phyloP scores from a whole-genome alignment of 2,329 filamentous ascomycete species.

The Aspergillus bombycis region DNA sequence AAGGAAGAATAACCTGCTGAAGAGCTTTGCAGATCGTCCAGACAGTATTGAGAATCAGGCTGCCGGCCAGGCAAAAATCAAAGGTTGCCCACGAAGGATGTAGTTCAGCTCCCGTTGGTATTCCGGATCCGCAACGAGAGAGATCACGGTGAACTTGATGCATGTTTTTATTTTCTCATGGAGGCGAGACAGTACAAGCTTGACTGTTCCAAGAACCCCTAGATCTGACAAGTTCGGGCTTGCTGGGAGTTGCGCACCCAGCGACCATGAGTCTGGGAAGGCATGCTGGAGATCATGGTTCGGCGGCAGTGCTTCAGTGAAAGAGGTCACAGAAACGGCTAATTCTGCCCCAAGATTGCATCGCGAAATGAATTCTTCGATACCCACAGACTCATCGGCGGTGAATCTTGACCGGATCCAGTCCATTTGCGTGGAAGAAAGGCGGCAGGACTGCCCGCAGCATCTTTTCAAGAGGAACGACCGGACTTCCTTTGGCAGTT shows the following conservation, averaged over 20 bases:
- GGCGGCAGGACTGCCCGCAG: conserved; percentile 43
- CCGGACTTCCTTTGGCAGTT: conserved; percentile 51
- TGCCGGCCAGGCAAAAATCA: conserved; percentile 39
- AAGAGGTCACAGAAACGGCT: conserved; percentile 35
- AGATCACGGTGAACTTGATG: conserved; percentile 54
- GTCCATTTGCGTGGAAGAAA: conserved; percentile 36
- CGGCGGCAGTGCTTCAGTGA: conserved; percentile 32
- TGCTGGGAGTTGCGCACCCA: conserved; percentile 30
- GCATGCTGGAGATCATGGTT: conserved; percentile 23
- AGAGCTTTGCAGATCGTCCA: conserved; percentile 53
- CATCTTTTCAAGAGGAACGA: conserved; percentile 50
- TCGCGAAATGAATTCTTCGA: conserved; percentile 50
- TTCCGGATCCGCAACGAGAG: conserved; percentile 56
- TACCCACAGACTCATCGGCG: conserved; percentile 44
- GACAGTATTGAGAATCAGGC: conserved; percentile 48
- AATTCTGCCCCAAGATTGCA: conserved; percentile 53
- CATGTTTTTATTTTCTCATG: conserved; percentile 19
- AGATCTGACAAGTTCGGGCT: conserved; percentile 26
- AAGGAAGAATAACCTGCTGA: conserved; percentile 50
- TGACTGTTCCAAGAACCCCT: conserved; percentile 38
- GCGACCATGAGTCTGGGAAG: conserved; percentile 31
- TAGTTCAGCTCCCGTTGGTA: conserved; percentile 55
- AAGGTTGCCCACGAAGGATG: conserved; percentile 41
- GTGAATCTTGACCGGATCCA: conserved; percentile 43
- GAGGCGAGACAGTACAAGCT: conserved; percentile 48